Conservation (phyloP, 2,329 filamentous ascomycete genomes). For the Botryotinia globosa region DNA sequence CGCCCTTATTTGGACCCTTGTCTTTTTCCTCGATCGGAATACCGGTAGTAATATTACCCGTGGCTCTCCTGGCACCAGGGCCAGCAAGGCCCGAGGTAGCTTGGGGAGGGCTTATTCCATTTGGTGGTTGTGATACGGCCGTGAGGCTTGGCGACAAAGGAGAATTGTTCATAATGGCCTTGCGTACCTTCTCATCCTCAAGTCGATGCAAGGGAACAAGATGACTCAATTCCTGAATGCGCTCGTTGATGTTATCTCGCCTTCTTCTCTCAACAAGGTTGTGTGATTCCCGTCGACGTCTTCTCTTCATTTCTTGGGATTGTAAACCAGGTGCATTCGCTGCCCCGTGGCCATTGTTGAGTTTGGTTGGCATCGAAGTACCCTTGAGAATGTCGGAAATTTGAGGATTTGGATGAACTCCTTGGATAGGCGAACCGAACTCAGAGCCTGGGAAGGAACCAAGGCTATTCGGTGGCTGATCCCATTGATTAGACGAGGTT, state of each 20-base stretch:
- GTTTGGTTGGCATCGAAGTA: slow-evolving; percentile 86
- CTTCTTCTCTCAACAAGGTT: slow-evolving; percentile 93
- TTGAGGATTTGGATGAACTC: slow-evolving; percentile 63
- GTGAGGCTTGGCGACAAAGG: slow-evolving; percentile 80
- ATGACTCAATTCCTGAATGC: slow-evolving; percentile 93
- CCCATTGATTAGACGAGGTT: slow-evolving; percentile 84
- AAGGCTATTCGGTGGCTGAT: slow-evolving; percentile 78
- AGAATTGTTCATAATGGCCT: slow-evolving; percentile 89
- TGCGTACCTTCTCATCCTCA: slow-evolving; percentile 95
- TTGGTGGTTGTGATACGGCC: slow-evolving; percentile 52
- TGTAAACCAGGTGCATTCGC: slow-evolving; percentile 49
- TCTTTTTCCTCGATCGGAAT: slow-evolving; percentile 95
- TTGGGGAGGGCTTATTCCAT: slow-evolving; percentile 61
- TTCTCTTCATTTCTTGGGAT: slow-evolving; percentile 89
- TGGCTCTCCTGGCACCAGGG: slow-evolving; percentile 76
- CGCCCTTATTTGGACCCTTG: slow-evolving; percentile 97
- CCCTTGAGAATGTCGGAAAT: slow-evolving; percentile 89
- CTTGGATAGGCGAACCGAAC: slow-evolving; percentile 76
- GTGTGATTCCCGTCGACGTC: slow-evolving; percentile 87
- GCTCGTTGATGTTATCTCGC: slow-evolving; percentile 97
- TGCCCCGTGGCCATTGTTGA: slow-evolving; percentile 47
- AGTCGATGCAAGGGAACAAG: slow-evolving; percentile 88
- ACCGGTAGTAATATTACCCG: slow-evolving; percentile 84
- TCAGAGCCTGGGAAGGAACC: slow-evolving; percentile 87
- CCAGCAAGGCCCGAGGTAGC: slow-evolving; percentile 87